Percentiles rank a stretch among this genome's conserved stretches.
These are phyloP conservation scores for Bauhinia variegata DNA, from an alignment of 306 rosid genomes.

Conservation along the genomic window DNA sequence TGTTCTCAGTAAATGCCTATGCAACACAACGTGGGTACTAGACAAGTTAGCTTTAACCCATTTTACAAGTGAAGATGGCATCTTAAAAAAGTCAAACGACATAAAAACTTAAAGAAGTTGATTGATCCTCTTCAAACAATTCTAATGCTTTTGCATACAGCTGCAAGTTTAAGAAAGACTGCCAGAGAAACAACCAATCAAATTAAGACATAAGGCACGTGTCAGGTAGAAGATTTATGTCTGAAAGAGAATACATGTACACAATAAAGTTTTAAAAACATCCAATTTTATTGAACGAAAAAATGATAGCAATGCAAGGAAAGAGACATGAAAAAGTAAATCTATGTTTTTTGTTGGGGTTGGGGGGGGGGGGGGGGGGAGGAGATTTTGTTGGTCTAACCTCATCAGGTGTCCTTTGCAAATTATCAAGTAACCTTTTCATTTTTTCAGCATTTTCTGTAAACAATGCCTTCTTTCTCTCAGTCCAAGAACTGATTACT, in stretches of 20 bases:
- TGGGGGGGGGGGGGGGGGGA: too few species aligned
- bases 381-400: constrained; percentile 49
- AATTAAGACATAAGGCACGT: constrained; percentile 25
- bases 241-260: neutral
- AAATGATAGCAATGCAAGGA: constrained; percentile 23
- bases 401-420: constrained; percentile 92
- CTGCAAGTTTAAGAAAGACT: constrained; percentile 95
- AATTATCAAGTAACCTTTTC: constrained; percentile 73
- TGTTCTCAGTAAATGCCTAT: constrained; percentile 91
- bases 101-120: constrained; percentile 73
- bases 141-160: constrained; percentile 93
- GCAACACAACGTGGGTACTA: constrained; percentile 80
- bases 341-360: too few species aligned
- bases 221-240: constrained; percentile 11
- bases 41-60: constrained; percentile 34
- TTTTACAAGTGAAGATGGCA: constrained; percentile 35
- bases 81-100: constrained; percentile 30
- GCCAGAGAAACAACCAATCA: constrained; percentile 46
- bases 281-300: neutral
- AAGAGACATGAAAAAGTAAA: constrained; percentile 1
- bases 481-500: constrained; percentile 76
- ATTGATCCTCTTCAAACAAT: constrained; percentile 90
- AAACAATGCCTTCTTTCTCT: constrained; percentile 81
- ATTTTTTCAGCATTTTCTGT: constrained; percentile 75
- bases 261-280: neutral